Evolutionary conservation across 1,284 basidiomycete species (phyloP), one percentile per base, ranked within the genome.

Genomic region (Apiotrichum laibachii): DNA sequence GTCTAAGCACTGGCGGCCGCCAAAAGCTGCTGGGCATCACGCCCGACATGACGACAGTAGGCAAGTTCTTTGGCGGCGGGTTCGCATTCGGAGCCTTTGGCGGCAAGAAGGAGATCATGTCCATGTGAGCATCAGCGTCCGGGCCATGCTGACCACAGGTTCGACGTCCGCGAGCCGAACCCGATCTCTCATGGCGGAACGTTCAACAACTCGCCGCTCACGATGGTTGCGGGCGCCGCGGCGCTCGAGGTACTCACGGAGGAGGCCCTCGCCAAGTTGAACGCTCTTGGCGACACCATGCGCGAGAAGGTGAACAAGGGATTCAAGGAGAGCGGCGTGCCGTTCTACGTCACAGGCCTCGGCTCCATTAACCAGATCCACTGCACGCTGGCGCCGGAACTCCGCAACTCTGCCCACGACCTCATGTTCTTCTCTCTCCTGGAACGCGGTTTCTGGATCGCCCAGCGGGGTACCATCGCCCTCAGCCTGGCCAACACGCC

Each of bases 11-110:
- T 13, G 63, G 68, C 21, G 68, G 68, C 8, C 60, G 68, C 16
- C 68, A 70, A 44, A 59, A 59, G 12, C 51, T 68, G 18, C 56
- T 70, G 11, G 53, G 47, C 9, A 67, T 71, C 59, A 62, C 49
- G 2, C 70, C 70, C 7, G 70, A 71, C 53, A 63, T 71, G 64
- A 70, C 68, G 3, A 68, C 67, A 0, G 21, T 70, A 3, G 70
- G 70, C 55, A 71, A 71, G 57, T 70, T 64, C 61, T 68, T 67
- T 44, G 70, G 70, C 11, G 70, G 70, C 16, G 70, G 70, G 8
- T 68, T 71, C 52, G 70, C 70, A 19, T 71, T 71, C 49, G 70
- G 70, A 9, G 65, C 65, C 3, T 68, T 68, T 49, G 70, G 70
- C n/a, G 70, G 70, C 22, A 64, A 63, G 49, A 44, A 50, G 42